Evolutionary conservation across 1,284 basidiomycete genomes (phyloP), one percentile per base, ranked within the genome.

Genomic region (Microbotryum silenes-acaulis): DNA sequence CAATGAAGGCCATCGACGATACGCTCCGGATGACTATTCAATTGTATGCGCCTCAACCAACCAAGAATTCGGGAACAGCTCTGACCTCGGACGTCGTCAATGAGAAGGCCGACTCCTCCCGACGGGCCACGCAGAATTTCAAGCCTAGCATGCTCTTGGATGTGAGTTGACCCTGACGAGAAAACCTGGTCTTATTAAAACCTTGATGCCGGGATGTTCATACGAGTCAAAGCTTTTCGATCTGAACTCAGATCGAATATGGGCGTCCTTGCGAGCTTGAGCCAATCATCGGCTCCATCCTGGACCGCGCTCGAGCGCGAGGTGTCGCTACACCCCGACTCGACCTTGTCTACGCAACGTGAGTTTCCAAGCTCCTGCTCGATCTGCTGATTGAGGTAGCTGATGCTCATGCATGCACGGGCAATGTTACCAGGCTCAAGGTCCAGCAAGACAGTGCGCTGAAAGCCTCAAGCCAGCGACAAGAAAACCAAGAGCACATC

Each of bases 141-240:
- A 69, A 69, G 46, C 67, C 67, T 5, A 57, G 56, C 7, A 65
- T 69, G 63, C 61, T 69, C 4, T 56, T 69, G 33, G 67, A 69
- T 31, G 29, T 42, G 37, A 42, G 37, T 42, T 9, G 31, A 31
- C 14, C 16, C 37, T 42, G 12, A 14, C 4, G 37, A 14, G 37
- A 31, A 7, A 7, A 31, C 37, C 12, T 42, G 37, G 37, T 42
- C 14, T 42, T 10, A 18, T 42, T 42, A 3, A 6, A 42, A 3
- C 37, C 14, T 42, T 18, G 37, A 18, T 16, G 14, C 16, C 12
- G 16, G 12, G 37, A 18, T 42, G 37, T 18, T 16, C 16, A 42
- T 16, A 6, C 6, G 37, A 4, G 37, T 42, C 37, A 42, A 42
- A 18, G 4, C 14, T 12, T 42, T 3, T 42, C 6, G 12, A 42